A percentile compares a stretch with the other conserved stretches of the same genome.
Evolutionary conservation across 345 rosid species (phyloP).

Genomic region (Aquilaria sinensis): DNA sequence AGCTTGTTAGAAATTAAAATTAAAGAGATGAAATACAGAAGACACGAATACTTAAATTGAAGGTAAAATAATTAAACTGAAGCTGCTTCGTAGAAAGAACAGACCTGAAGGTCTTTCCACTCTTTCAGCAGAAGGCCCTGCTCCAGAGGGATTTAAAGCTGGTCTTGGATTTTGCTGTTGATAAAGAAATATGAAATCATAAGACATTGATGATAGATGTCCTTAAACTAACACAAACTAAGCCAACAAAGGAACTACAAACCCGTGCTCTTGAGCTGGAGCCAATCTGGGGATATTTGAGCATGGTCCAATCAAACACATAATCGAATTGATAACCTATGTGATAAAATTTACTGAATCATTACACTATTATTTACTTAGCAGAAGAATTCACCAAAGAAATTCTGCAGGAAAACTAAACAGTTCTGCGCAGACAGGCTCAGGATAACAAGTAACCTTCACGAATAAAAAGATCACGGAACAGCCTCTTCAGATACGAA

Average conservation of each 20-base stretch:
- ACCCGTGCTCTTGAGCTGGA: slow-evolving; percentile 79
- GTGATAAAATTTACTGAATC: slow-evolving; percentile 15
- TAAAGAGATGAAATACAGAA: not conserved
- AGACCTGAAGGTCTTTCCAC: slow-evolving; percentile 70
- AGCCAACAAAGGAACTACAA: slow-evolving; percentile 19
- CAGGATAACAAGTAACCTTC: slow-evolving; percentile 48
- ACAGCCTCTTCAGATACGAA: slow-evolving; percentile 89
- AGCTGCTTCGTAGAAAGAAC: slow-evolving; percentile 2
- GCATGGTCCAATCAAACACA: slow-evolving; percentile 91
- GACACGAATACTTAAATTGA: too few relatives aligned
- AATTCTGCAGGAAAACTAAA: not conserved
- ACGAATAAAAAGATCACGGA: slow-evolving; percentile 86
- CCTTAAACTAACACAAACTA: too few relatives aligned
- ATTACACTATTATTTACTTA: not conserved
- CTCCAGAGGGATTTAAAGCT: slow-evolving; percentile 49
- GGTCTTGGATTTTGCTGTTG: slow-evolving; percentile 52
- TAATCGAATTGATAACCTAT: slow-evolving; percentile 90
- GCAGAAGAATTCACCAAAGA: not conserved
- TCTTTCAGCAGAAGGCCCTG: slow-evolving; percentile 70
- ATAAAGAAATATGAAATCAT: slow-evolving; percentile 2
- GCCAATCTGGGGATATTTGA: slow-evolving; percentile 80
- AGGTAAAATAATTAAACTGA: too few relatives aligned
- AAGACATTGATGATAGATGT: not conserved
- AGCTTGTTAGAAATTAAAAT: not conserved
- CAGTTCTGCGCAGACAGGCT: not conserved